These are phyloP conservation scores for Cubamyces lactineus DNA, from an alignment of 768 basidiomycete genomes.

Conservation along the genomic window DNA sequence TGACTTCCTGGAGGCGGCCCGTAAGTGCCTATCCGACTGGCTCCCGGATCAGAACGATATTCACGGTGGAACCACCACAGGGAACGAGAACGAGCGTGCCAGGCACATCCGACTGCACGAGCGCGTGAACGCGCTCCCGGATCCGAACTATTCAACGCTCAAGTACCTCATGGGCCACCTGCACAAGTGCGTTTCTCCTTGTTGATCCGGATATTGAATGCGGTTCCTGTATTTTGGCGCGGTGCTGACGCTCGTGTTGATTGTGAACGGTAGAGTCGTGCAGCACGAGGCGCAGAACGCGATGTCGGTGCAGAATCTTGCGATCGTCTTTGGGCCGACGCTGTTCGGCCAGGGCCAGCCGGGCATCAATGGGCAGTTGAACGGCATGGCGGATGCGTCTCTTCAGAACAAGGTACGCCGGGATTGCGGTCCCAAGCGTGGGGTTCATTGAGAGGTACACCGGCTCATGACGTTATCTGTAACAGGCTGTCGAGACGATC, in stretches of 20 bases:
- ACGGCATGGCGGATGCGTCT: conserved; percentile 69
- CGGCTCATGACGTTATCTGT: neutral
- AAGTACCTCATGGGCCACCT: conserved; percentile 96
- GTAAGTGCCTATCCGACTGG: conserved; percentile 51
- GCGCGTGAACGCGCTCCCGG: conserved; percentile 95
- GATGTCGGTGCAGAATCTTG: conserved; percentile 91
- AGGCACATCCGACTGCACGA: conserved; percentile 96
- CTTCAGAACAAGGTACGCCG: conserved; percentile 68
- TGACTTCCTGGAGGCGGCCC: conserved; percentile 93
- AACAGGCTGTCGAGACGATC: conserved; percentile 92
- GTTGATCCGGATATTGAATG: conserved; percentile 1
- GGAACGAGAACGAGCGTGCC: conserved; percentile 91
- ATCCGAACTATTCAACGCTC: conserved; percentile 97
- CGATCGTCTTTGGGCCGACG: conserved; percentile 98
- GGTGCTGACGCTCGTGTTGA: neutral
- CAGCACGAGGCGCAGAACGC: conserved; percentile 79
- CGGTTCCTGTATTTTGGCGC: neutral
- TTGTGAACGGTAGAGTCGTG: conserved; percentile 56
- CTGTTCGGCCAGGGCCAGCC: conserved; percentile 75
- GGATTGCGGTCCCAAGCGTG: neutral
- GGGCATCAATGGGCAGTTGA: conserved; percentile 42
- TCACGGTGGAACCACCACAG: conserved; percentile 40
- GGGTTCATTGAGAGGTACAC: neutral
- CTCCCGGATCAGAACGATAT: neutral
- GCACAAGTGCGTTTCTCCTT: conserved; percentile 61